Base-by-base conservation (phyloP, 179 eudicot species). In the Gypsophila paniculata region DNA sequence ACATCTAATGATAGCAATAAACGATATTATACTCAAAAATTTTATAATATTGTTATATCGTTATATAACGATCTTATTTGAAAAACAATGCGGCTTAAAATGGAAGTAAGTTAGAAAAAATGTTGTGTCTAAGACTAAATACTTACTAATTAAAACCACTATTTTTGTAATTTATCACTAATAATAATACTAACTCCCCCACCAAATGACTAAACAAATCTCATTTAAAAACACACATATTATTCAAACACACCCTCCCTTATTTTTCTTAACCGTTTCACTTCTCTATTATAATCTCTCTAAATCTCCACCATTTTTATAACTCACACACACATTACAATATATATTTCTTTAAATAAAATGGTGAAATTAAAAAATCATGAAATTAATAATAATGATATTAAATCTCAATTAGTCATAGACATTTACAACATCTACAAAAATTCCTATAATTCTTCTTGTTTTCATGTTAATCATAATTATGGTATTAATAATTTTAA, bases 211-310 rank as follows among this genome's bases (percentile, higher is more conserved):
- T 55, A 70, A 78, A 48, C 78, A 39, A 69, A 77, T 72, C 83
- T 75, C 65, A 65, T 23, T 69, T 74, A 54, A 68, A 70, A 76
- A 78, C 69, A 38, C 12, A 74, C 34, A 29, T 29, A 29, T 29
- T 29, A 29, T 42, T 72, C 75, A 77, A 75, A 67, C 32, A 14
- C 44, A 19, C 8, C 18, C 69, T 51, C 69, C 83, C 83, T 55
- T 65, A 18, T 64, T 75, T 84, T 77, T 79, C 87, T 82, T 84
- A 87, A 87, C 91, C 74, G 88, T 81, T 78, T 84, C 86, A 82
- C 77, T 72, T 60, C 63, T 39, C 64, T 18, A 23, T 18, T 18
- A 23, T 18, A n/a, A 39, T 49, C 69, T 72, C 65, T 49, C 68
- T 78, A 52, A 61, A n/a, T 36, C 64, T 66, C 46, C 42, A 54